Base-by-base conservation (phyloP, 164 flowering plant genomes). In the Hamamelis virginiana region DNA sequence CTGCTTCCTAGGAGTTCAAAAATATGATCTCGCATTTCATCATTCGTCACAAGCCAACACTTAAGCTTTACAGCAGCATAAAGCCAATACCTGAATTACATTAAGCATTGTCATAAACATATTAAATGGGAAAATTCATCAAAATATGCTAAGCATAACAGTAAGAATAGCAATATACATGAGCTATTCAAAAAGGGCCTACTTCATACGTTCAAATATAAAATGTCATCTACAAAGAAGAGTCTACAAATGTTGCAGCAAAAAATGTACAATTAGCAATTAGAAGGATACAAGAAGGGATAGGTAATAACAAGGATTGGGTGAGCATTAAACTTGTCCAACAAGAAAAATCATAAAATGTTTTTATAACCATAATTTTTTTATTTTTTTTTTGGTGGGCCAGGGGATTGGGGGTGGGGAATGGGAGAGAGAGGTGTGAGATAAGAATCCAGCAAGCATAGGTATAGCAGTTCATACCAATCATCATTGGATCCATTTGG, bases 21-120 rank as follows among this genome's bases (percentile, higher is more conserved):
- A 65, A 92, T 89, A 75, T 95, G 97, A 84, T 95, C 98, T 73
- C 96, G 83, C 97, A 95, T 91, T 76, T 95, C 98, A 87, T 95
- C 98, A 82, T 95, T 95, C 55, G 98, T 92, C 77, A 95, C 92
- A 67, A 95, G 87, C 83, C 87, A 83, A 74, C 96, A 91, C 81
- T 84, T 88, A 13, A 81, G 81, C 69, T 83, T 92, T 25, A 92
- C 95, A 64, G 98, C 91, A 70, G 98, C 97, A 83, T 92, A 95
- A 4, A 94, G 88, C 95, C 97, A 94, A 77, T 94, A 94, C 96
- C 97, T 92, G 75, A 59, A 73, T 28, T 2, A 52, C 4, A 60
- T 16, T 14, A 65, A 15, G 71, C 69, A 14, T 46, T 38, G 27
- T 55, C 21, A 25, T 53, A 48, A 3, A 58, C 59, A 41, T 14